Percentiles rank a stretch among this genome's conserved stretches.
phyloP scores from a whole-genome alignment of 1,284 basidiomycete genomes.

The Mycosarcoma mackinlayi region DNA sequence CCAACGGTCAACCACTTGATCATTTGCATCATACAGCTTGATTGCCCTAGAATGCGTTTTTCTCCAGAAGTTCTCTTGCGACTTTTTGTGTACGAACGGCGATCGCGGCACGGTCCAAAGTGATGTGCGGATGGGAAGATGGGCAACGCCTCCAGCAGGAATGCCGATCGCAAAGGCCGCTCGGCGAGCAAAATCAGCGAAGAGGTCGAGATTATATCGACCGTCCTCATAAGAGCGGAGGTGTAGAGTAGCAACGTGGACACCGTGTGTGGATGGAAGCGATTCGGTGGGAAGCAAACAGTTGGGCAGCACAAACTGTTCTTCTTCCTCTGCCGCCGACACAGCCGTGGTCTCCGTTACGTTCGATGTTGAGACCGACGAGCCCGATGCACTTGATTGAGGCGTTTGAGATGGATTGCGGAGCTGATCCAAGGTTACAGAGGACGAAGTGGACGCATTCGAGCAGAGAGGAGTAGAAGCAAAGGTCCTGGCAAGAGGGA shows the following conservation, averaged over 20 bases:
- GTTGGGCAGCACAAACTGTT: constrained; percentile 39
- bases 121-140: constrained; percentile 80
- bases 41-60: constrained; percentile 84
- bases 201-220: constrained; percentile 77
- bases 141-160: constrained; percentile 77
- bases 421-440: constrained; percentile 36
- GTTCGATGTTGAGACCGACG: too few species aligned
- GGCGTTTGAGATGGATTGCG: constrained; percentile 1
- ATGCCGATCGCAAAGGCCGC: constrained; percentile 86
- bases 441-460: constrained; percentile 32
- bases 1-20: constrained; percentile 83
- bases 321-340: constrained; percentile 13
- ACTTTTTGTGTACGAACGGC: constrained; percentile 93
- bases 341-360: background rate
- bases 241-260: constrained; percentile 86
- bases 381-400: background rate
- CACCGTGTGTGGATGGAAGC: constrained; percentile 72
- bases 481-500: constrained; percentile 18
- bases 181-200: constrained; percentile 84
- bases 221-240: constrained; percentile 77
- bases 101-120: constrained; percentile 88
- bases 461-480: constrained; percentile 19
- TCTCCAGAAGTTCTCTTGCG: constrained; percentile 94
- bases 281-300: constrained; percentile 43
- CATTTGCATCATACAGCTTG: constrained; percentile 89